A percentile compares a stretch with the other conserved stretches of the same genome.
These are phyloP conservation scores for Beauveria brongniartii DNA, from an alignment of 2,329 filamentous ascomycete genomes.

Conservation along the genomic window DNA sequence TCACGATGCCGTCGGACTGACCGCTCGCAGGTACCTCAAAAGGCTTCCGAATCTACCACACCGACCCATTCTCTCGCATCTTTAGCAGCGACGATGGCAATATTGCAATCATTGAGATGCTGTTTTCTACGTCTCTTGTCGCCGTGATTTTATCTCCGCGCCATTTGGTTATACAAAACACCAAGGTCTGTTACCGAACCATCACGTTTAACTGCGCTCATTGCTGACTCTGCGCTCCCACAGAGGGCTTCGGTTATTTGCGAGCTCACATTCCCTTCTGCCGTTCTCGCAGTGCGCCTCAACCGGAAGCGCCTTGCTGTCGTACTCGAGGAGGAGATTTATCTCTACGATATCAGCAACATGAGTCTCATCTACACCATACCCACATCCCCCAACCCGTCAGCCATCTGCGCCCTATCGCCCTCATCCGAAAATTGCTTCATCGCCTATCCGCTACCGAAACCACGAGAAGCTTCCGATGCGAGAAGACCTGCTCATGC, in stretches of 20 bases:
- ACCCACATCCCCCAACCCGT: constrained; percentile 86
- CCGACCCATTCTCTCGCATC: constrained; percentile 90
- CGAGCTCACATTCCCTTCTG: constrained; percentile 97
- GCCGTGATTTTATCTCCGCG: constrained; percentile 87
- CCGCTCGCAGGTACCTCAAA: constrained; percentile 65
- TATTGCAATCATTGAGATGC: constrained; percentile 94
- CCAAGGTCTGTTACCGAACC: constrained; percentile 56
- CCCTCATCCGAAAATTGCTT: constrained; percentile 95
- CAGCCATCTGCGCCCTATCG: constrained; percentile 84
- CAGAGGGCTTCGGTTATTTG: constrained; percentile 77
- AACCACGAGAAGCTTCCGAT: constrained; percentile 53
- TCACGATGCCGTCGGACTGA: neutral
- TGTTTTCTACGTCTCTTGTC: constrained; percentile 95
- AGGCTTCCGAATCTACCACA: constrained; percentile 94
- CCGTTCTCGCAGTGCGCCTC: constrained; percentile 84
- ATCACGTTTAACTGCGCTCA: neutral
- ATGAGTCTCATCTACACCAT: constrained; percentile 94
- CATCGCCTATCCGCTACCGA: constrained; percentile 85
- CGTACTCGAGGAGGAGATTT: constrained; percentile 91
- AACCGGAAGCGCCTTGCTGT: constrained; percentile 93
- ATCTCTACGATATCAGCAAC: constrained; percentile 97
- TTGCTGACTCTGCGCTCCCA: constrained; percentile 14
- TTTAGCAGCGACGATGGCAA: constrained; percentile 93
- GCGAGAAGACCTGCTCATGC: constrained; percentile 67
- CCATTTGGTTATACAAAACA: constrained; percentile 93